Percentiles rank a stretch among this genome's conserved stretches.
Conservation (phyloP, 352 stramenopile species). For the Pythium chondricola region DNA sequence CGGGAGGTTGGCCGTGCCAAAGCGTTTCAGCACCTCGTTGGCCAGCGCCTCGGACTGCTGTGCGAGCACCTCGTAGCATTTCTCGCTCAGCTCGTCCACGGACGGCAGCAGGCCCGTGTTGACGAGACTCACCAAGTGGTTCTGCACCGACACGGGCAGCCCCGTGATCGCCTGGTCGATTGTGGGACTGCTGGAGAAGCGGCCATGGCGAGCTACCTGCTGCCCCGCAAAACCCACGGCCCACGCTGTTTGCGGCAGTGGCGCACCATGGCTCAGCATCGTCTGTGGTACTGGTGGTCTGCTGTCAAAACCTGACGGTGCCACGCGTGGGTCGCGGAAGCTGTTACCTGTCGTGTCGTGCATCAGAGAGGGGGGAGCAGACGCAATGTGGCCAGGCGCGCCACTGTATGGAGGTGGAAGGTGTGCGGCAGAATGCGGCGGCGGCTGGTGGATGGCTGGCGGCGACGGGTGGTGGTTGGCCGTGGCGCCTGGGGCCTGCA, state of each 20-base stretch:
- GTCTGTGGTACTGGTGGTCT: too few relatives aligned
- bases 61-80: slow-evolving; percentile 77
- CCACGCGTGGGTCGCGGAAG: not conserved
- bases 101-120: slow-evolving; percentile 44
- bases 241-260: too few relatives aligned
- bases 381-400: not conserved
- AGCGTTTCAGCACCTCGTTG: slow-evolving; percentile 71
- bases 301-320: slow-evolving; percentile 5
- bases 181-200: slow-evolving; percentile 19
- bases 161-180: slow-evolving; percentile 21
- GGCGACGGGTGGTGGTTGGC: slow-evolving; percentile 1
- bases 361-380: not conserved
- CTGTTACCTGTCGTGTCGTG: slow-evolving; percentile 8
- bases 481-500: slow-evolving; percentile 33
- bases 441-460: not conserved
- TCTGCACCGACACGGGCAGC: slow-evolving; percentile 59
- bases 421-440: not conserved
- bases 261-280: too few relatives aligned
- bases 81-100: slow-evolving; percentile 68
- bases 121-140: slow-evolving; percentile 58
- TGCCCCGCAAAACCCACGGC: too few relatives aligned
- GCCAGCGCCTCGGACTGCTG: slow-evolving; percentile 67
- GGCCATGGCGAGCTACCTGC: not conserved
- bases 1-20: slow-evolving; percentile 60
- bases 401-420: not conserved